Conservation (phyloP, 306 rosid genomes). For the Myrica gale region DNA sequence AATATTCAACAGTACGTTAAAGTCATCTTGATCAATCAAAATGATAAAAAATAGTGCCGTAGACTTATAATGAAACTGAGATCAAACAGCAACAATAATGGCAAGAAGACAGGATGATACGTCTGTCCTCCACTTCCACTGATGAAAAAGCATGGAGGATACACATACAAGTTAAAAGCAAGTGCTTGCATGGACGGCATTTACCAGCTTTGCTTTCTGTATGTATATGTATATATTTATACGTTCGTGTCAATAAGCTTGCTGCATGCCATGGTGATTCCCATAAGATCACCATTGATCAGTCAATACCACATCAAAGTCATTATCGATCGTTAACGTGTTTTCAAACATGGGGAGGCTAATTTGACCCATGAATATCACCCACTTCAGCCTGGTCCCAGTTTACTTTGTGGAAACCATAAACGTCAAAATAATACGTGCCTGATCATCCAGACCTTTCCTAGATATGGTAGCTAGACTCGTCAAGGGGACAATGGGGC, state of each 20-base stretch:
- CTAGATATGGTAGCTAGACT: neutral
- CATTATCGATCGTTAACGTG: neutral
- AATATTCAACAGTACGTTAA: neutral
- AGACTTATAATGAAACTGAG: constrained; percentile 34
- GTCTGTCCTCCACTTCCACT: constrained; percentile 33
- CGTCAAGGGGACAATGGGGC: neutral
- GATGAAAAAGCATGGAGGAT: constrained; percentile 20
- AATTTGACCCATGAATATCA: constrained; percentile 9
- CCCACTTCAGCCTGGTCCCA: constrained; percentile 18
- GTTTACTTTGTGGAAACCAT: neutral
- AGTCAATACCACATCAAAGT: neutral
- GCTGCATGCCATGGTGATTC: neutral
- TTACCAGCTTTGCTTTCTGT: constrained; percentile 1
- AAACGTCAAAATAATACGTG: neutral
- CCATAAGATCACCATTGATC: neutral
- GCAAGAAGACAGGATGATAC: constrained; percentile 36
- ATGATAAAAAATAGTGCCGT: constrained; percentile 22
- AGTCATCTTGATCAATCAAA: neutral
- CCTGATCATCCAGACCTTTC: neutral
- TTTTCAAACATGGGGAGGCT: constrained; percentile 25
- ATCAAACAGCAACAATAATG: constrained; percentile 31
- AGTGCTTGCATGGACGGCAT: constrained; percentile 4
- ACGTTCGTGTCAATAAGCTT: neutral
- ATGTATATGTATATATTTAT: neutral
- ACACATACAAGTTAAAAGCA: constrained; percentile 18